Conservation (phyloP, 306 rosid species). For the Casuarina equisetifolia region DNA sequence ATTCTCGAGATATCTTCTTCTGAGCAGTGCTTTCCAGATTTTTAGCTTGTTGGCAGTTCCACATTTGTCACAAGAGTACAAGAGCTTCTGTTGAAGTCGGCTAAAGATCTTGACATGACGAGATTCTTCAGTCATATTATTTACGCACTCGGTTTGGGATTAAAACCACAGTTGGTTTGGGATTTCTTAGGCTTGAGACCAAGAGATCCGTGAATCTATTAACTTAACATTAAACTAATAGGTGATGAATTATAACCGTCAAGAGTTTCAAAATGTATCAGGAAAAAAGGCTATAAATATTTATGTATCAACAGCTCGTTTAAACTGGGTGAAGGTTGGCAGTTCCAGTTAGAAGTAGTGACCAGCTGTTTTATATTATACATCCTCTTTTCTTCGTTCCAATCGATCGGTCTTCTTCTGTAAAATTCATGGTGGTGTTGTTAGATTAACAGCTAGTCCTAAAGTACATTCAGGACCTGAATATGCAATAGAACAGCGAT, state of each 20-base stretch:
- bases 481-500: background rate
- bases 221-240: too few relatives aligned
- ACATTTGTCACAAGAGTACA: background rate
- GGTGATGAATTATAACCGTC: too few relatives aligned
- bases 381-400: background rate
- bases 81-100: background rate
- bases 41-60: slow-evolving; percentile 14
- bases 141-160: background rate
- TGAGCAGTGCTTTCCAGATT: slow-evolving; percentile 26
- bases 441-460: background rate
- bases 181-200: too few relatives aligned
- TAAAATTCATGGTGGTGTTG: background rate
- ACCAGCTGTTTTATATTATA: background rate
- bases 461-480: background rate
- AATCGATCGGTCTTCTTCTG: background rate
- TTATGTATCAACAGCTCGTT: too few relatives aligned
- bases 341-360: too few relatives aligned
- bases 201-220: too few relatives aligned
- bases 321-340: too few relatives aligned
- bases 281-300: too few relatives aligned
- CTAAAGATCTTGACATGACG: background rate
- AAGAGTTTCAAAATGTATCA: too few relatives aligned
- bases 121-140: slow-evolving; percentile 1
- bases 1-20: slow-evolving; percentile 39
- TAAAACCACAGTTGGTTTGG: too few relatives aligned